These are phyloP conservation scores for Penicillium sp. DNA, from an alignment of 2,329 filamentous ascomycete genomes.

Conservation along the genomic window DNA sequence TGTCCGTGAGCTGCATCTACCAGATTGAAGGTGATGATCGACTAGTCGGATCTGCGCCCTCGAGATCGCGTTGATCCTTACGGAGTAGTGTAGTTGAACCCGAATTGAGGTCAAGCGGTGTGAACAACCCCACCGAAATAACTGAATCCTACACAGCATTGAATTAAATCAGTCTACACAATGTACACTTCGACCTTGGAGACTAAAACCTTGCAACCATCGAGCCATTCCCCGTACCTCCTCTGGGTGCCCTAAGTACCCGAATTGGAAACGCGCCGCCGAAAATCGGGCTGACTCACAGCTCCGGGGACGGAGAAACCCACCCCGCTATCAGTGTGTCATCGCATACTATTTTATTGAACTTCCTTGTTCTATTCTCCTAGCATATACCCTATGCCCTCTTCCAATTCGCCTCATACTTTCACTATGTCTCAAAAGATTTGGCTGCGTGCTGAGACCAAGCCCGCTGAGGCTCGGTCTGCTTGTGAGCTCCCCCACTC, in stretches of 20 bases:
- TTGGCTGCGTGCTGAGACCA: slow-evolving; percentile 61
- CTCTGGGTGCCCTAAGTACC: slow-evolving; percentile 1
- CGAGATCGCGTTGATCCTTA: background rate
- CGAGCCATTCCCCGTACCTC: background rate
- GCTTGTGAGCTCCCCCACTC: slow-evolving; percentile 34
- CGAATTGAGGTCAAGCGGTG: background rate
- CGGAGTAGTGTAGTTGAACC: background rate
- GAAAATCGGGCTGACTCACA: slow-evolving; percentile 22
- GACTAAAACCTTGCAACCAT: background rate
- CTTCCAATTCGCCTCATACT: background rate
- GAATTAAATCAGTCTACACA: background rate
- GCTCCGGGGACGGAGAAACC: slow-evolving; percentile 34
- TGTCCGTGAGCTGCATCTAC: background rate
- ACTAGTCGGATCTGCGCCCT: background rate
- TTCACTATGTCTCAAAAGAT: slow-evolving; percentile 37
- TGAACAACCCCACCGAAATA: background rate
- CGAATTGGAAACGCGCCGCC: background rate
- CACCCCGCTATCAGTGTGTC: slow-evolving; percentile 34
- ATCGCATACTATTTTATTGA: slow-evolving; percentile 15
- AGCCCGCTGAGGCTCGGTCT: slow-evolving; percentile 59
- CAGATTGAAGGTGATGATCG: background rate
- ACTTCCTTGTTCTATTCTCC: slow-evolving; percentile 10
- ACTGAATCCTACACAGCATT: background rate
- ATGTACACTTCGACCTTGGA: background rate
- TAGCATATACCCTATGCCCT: slow-evolving; percentile 5